Evolutionary conservation across 768 basidiomycete genomes (phyloP).

Genomic region (Tricholoma matsutake): DNA sequence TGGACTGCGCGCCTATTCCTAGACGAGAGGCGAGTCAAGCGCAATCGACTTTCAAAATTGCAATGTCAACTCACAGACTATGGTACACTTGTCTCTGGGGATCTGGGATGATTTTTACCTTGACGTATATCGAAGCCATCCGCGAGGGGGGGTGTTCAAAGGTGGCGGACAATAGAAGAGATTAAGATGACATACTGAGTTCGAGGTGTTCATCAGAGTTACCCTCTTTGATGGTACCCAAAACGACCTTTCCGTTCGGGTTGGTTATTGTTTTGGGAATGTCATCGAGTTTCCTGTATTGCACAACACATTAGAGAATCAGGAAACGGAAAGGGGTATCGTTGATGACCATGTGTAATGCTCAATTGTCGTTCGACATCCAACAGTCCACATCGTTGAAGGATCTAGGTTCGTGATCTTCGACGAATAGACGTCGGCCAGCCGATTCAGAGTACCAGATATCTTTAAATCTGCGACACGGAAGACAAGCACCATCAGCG

Average conservation of each 20-base stretch:
- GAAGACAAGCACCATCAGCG: conserved; percentile 26
- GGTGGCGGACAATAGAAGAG: conserved; percentile 1
- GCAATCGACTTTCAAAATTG: background rate
- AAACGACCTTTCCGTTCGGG: conserved; percentile 37
- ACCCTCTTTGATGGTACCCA: conserved; percentile 40
- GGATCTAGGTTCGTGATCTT: conserved; percentile 37
- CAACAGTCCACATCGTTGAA: conserved; percentile 38
- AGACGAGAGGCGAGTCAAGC: conserved; percentile 3
- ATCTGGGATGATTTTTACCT: conserved; percentile 39
- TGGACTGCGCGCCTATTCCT: conserved; percentile 50
- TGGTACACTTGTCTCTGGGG: conserved; percentile 38
- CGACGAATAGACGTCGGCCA: conserved; percentile 39
- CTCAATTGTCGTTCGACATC: conserved; percentile 35
- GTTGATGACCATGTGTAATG: conserved; percentile 36
- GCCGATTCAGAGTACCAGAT: background rate
- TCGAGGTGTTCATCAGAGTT: conserved; percentile 46
- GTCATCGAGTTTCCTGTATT: conserved; percentile 38
- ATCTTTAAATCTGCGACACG: conserved; percentile 21
- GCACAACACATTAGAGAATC: conserved; percentile 1
- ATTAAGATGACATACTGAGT: conserved; percentile 29
- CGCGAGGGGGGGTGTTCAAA: conserved; percentile 41
- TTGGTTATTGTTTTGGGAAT: conserved; percentile 33
- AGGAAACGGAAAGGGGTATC: conserved; percentile 8
- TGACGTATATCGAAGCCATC: conserved; percentile 38
- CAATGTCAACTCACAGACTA: conserved; percentile 43